A percentile compares a stretch with the other conserved stretches of the same genome.
Conservation (phyloP, 768 basidiomycete species). For the Rhodotorula babjevae region DNA sequence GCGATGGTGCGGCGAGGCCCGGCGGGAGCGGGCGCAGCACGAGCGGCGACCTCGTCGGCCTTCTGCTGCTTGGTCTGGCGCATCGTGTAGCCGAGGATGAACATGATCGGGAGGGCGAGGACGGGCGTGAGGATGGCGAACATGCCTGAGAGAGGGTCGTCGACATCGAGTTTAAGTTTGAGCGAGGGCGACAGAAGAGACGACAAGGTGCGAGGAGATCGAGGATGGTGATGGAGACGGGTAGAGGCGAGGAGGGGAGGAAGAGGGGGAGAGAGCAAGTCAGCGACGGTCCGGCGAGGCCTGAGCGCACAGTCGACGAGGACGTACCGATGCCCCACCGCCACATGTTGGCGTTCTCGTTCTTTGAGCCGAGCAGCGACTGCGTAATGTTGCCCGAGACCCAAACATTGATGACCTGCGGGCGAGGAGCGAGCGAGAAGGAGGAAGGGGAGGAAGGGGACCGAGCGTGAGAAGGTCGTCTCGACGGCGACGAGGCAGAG, state of each 20-base stretch:
- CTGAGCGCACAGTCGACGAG: fast-evolving
- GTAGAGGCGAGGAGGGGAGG: too few relatives aligned
- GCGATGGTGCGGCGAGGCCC: not conserved
- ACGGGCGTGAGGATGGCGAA: slow-evolving; percentile 44
- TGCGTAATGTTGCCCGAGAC: slow-evolving; percentile 42
- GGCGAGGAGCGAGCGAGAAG: not conserved
- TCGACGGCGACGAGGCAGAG: too few relatives aligned
- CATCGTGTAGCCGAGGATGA: slow-evolving; percentile 41
- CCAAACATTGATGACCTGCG: slow-evolving; percentile 44
- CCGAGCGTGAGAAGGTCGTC: too few relatives aligned
- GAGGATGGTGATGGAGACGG: too few relatives aligned
- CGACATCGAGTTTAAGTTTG: too few relatives aligned
- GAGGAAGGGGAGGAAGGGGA: too few relatives aligned
- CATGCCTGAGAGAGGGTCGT: slow-evolving; percentile 28
- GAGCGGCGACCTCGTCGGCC: not conserved
- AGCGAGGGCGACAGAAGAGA: too few relatives aligned
- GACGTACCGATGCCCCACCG: slow-evolving; percentile 31
- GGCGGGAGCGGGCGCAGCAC: too few relatives aligned
- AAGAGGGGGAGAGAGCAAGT: too few relatives aligned
- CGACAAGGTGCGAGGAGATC: too few relatives aligned
- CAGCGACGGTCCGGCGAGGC: not conserved
- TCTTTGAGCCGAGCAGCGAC: slow-evolving; percentile 29
- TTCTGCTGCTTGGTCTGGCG: slow-evolving; percentile 3
- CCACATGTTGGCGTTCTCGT: slow-evolving; percentile 19
- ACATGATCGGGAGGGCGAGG: slow-evolving; percentile 44